Base-by-base conservation (phyloP, 192 early-diverging fungal genomes). In the Backusella morwellensis region DNA sequence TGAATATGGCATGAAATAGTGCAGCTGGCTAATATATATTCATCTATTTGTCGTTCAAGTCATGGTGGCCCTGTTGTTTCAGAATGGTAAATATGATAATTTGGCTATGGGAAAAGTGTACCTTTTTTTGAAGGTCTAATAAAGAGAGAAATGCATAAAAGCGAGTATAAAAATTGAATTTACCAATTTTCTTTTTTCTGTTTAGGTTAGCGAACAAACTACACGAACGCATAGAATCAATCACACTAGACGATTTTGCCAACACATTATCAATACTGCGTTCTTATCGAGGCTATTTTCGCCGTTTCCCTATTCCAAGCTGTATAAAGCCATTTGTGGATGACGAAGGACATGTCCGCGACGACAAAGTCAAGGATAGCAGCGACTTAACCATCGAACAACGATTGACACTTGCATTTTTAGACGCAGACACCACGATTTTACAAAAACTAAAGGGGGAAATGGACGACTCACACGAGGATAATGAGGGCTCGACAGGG, bases 401-500 rank as follows among this genome's bases (percentile, higher is more conserved):
- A 73, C 82, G 92, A 6, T 69, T 93, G 14, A 89, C 85, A 35
- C 79, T 93, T 42, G 89, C 88, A 41, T 93, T 91, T 68, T 73
- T 93, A 54, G 78, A 88, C 54, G 85, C 87, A 9, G 92, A 93
- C 77, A 75, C 77, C 11, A 86, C 81, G 35, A 81, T 88, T 11
- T 36, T 87, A 70, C 59, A 78, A 36, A 17, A 44, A 15, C 21
- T 77, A 23, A 38, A 29, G 4, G 15, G 34, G 0, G 9, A 47
- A 0, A 44, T 44, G 7, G 52, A 73, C 42, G 68, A 74, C 23
- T n/a, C 23, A 5, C 44, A 85, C 14, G 70, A 74, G 21, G 85
- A 88, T 42, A 68, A 76, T 7, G 86, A 90, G 68, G 92, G 92
- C 9, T 93, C 92, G 23, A 93, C 92, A 6, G 92, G 91, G 1